These are phyloP conservation scores for Trichoderma sp. DNA, from an alignment of 2,329 filamentous ascomycete genomes.

Conservation along the genomic window DNA sequence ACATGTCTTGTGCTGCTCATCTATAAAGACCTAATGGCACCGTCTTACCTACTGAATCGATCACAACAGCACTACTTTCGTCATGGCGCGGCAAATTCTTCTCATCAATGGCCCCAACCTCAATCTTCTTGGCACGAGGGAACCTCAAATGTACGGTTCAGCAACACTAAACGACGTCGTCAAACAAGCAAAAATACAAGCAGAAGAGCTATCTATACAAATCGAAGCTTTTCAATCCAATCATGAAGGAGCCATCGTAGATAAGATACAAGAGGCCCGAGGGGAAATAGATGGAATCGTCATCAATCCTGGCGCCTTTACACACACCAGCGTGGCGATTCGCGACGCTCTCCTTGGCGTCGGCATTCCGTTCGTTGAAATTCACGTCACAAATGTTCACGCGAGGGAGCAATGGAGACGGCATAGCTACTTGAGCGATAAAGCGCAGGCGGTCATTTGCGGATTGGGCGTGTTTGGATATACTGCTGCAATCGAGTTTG, in stretches of 20 bases:
- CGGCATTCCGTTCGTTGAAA: constrained; percentile 3
- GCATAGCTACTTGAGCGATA: constrained; percentile 16
- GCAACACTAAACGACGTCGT: constrained; percentile 11
- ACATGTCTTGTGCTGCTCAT: neutral
- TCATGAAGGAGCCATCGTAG: constrained; percentile 12
- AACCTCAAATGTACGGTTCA: constrained; percentile 12
- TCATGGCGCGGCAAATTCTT: constrained; percentile 8
- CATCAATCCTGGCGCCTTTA: constrained; percentile 14
- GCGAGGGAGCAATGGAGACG: neutral
- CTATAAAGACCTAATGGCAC: neutral
- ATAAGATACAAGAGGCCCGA: constrained; percentile 3
- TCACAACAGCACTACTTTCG: neutral
- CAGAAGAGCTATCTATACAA: neutral
- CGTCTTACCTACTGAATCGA: neutral
- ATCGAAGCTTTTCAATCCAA: constrained; percentile 10
- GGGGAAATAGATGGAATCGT: neutral
- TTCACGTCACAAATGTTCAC: constrained; percentile 7
- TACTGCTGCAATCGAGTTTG: constrained; percentile 14
- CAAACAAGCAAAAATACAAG: constrained; percentile 5
- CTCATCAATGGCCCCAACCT: constrained; percentile 14
- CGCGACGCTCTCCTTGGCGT: constrained; percentile 6
- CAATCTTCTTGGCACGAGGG: constrained; percentile 7
- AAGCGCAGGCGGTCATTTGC: constrained; percentile 13
- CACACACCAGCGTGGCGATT: constrained; percentile 11
- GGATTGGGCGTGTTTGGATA: constrained; percentile 13